A percentile compares a stretch with the other conserved stretches of the same genome.
Evolutionary conservation across 164 flowering plant species (phyloP).

Genomic region (Tetrastigma voinierianum): DNA sequence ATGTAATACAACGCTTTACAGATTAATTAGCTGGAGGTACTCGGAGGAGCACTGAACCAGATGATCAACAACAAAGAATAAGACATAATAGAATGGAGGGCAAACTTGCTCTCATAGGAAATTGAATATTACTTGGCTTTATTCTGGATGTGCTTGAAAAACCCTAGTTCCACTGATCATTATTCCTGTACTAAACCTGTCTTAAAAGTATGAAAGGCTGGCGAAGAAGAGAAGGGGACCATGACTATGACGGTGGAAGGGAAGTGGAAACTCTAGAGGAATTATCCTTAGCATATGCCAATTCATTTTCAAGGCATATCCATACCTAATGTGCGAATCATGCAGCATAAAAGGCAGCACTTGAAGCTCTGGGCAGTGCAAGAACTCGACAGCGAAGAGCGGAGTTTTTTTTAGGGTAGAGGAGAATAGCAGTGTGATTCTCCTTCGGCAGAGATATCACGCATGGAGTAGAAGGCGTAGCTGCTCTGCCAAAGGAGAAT

Average conservation of each 20-base stretch:
- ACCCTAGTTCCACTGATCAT: background rate
- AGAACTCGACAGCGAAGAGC: background rate
- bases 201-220: background rate
- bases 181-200: background rate
- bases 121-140: too few species aligned
- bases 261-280: conserved; percentile 1
- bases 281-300: conserved; percentile 13
- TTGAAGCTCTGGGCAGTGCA: background rate
- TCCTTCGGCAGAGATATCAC: conserved; percentile 24
- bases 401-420: conserved; percentile 6
- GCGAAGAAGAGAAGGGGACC: conserved; percentile 4
- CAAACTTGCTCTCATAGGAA: too few species aligned
- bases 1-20: too few species aligned
- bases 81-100: too few species aligned
- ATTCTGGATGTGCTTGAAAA: background rate
- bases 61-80: too few species aligned
- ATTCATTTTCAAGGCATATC: conserved; percentile 11
- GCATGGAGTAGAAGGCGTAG: background rate
- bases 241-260: conserved; percentile 7
- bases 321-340: conserved; percentile 1
- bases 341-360: conserved; percentile 7
- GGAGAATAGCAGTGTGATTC: conserved; percentile 24
- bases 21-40: too few species aligned
- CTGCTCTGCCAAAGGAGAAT: conserved; percentile 28
- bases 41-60: too few species aligned